A percentile compares a stretch with the other conserved stretches of the same genome.
phyloP scores from a whole-genome alignment of 768 basidiomycete genomes.

The Daedalea quercina region DNA sequence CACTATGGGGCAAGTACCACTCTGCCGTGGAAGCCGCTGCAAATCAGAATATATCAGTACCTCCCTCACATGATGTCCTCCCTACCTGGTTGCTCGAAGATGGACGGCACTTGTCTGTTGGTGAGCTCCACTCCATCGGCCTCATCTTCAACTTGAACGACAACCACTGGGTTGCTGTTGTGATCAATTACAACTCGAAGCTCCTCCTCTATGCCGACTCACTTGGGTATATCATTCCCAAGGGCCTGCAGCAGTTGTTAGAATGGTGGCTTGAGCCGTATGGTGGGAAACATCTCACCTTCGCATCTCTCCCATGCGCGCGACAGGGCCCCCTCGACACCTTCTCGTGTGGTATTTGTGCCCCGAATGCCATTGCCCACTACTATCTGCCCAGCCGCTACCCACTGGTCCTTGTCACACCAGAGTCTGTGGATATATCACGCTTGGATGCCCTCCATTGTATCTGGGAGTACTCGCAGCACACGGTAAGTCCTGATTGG shows the following conservation, averaged over 20 bases:
- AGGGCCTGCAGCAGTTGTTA: background rate
- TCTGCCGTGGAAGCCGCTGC: too few relatives aligned
- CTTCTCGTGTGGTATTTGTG: background rate
- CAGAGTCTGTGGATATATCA: too few relatives aligned
- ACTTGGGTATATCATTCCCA: background rate
- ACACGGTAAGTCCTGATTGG: too few relatives aligned
- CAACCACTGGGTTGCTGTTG: background rate
- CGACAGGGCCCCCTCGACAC: background rate
- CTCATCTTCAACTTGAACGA: background rate
- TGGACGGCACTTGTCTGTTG: background rate
- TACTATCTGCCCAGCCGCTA: background rate
- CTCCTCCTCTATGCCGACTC: background rate
- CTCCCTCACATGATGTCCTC: background rate
- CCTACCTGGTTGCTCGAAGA: background rate
- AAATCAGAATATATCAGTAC: too few relatives aligned
- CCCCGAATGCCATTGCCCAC: background rate
- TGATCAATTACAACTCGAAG: background rate
- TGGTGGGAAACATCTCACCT: background rate
- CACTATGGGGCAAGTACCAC: background rate
- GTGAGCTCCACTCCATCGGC: background rate
- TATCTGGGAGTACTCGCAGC: too few relatives aligned
- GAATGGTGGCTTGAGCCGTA: background rate
- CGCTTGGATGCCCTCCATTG: too few relatives aligned
- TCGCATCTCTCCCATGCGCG: background rate
- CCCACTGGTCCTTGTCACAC: background rate